These are phyloP conservation scores for Torrubiella hemipterigena DNA, from an alignment of 2,329 filamentous ascomycete genomes.

Conservation along the genomic window DNA sequence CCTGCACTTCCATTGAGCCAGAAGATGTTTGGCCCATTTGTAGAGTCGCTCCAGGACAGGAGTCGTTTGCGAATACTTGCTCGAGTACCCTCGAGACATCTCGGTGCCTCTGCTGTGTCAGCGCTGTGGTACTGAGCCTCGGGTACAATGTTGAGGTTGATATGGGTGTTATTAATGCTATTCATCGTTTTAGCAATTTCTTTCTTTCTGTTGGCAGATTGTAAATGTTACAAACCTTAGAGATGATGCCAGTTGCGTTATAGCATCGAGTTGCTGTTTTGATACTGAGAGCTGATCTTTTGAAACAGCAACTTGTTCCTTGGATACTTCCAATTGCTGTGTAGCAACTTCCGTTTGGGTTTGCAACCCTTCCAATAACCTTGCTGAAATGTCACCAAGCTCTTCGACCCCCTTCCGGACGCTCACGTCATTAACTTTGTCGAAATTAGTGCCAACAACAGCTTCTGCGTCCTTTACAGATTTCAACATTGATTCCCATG, in stretches of 20 bases:
- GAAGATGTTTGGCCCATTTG: neutral
- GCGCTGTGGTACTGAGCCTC: constrained; percentile 1
- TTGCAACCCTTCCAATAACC: neutral
- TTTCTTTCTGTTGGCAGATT: neutral
- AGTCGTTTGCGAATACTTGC: neutral
- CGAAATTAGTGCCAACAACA: neutral
- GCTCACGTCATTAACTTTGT: neutral
- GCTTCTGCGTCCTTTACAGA: constrained; percentile 1
- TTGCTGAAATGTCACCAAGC: neutral
- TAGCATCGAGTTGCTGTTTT: too few relatives aligned
- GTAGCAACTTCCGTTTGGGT: neutral
- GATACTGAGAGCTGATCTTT: too few relatives aligned
- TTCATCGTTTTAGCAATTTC: neutral
- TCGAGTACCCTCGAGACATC: constrained; percentile 1
- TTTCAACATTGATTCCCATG: constrained; percentile 11
- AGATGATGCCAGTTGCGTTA: too few relatives aligned
- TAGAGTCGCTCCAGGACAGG: neutral
- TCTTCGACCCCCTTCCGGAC: constrained; percentile 1
- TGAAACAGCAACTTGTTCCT: too few relatives aligned
- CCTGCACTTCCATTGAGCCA: constrained; percentile 2
- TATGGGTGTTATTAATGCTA: neutral
- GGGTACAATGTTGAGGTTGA: neutral
- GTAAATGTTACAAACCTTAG: neutral
- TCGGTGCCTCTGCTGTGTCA: neutral
- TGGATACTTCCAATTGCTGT: neutral